Base-by-base conservation (phyloP, 176 grass and related monocot species). In the Aegilops bicornis region DNA sequence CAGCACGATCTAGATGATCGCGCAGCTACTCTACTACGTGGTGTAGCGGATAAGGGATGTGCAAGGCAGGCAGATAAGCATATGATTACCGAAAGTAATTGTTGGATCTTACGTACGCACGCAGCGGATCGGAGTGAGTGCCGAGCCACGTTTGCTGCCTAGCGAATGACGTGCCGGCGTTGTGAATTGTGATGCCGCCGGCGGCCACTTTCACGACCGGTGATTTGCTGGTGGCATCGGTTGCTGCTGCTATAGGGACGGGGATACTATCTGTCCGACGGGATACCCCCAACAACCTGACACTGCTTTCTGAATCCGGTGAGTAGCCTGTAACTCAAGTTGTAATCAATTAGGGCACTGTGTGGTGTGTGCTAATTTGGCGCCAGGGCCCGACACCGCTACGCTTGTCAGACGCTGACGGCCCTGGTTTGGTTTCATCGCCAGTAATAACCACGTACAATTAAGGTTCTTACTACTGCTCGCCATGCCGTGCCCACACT, bases 271-370 rank as follows among this genome's bases (percentile, higher is more conserved):
- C 40, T 33, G 73, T 39, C 47, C 37, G 89, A 85, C 81, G 89
- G 84, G 85, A 24, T 62, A 42, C 23, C 85, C 85, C 85, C 85
- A 88, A 81, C 89, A 63, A 81, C 81, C 82, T 81, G 62, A 70
- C 85, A 91, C 67, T 7, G 36, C 67, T 35, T 20, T 17, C 60
- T 47, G 33, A 87, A 10, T 67, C 81, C 81, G 81, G 76, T 54
- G 69, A 84, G 85, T 68, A 50, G 69, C 47, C 68, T 19, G 19
- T 80, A 75, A 59, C 80, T 62, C 69, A 67, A 84, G 5, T 80
- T 64, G 10, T 29, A 84, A 76, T 80, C 29, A n/a, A 69, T 75
- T 31, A 10, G 31, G 69, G 27, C 22, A 17, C 25, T 66, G 61
- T 4, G 47, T 4, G 81, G 20, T 66, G 61, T 4, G 47, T 4